phyloP scores from a whole-genome alignment of 1,139 yeast genomes.

The Eremothecium coryli region DNA sequence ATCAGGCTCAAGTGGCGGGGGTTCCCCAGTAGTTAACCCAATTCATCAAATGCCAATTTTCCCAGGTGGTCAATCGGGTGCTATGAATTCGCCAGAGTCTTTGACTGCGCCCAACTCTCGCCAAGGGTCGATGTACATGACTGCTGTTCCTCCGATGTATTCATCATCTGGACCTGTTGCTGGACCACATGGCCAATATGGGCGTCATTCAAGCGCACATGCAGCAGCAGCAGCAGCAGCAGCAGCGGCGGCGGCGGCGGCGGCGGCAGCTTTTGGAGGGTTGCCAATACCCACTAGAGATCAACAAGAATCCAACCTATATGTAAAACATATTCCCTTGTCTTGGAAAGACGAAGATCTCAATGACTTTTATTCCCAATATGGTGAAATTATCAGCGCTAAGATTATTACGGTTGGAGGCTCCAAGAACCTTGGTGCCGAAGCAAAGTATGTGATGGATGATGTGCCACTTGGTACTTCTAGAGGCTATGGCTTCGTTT shows the following conservation, averaged over 20 bases:
- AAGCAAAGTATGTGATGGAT: conserved; percentile 5
- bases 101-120: conserved; percentile 4
- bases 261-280: conserved; percentile 5
- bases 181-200: conserved; percentile 1
- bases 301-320: conserved; percentile 31
- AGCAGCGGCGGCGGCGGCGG: conserved; percentile 2
- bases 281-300: conserved; percentile 28
- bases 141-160: conserved; percentile 2
- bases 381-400: conserved; percentile 40
- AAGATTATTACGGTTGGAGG: conserved; percentile 40
- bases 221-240: conserved; percentile 3
- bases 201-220: background rate
- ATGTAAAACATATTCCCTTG: conserved; percentile 29
- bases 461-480: conserved; percentile 28
- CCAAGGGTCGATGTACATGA: conserved; percentile 3
- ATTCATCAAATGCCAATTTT: background rate
- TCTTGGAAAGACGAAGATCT: conserved; percentile 28
- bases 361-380: conserved; percentile 27
- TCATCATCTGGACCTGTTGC: background rate
- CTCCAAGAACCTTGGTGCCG: conserved; percentile 15
- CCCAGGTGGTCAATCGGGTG: background rate
- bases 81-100: background rate
- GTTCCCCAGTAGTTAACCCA: conserved; percentile 3
- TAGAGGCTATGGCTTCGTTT: conserved; percentile 45
- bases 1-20: conserved; percentile 2